Evolutionary conservation across 202 grass and related monocot genomes (phyloP).

Genomic region (Zizania palustris): DNA sequence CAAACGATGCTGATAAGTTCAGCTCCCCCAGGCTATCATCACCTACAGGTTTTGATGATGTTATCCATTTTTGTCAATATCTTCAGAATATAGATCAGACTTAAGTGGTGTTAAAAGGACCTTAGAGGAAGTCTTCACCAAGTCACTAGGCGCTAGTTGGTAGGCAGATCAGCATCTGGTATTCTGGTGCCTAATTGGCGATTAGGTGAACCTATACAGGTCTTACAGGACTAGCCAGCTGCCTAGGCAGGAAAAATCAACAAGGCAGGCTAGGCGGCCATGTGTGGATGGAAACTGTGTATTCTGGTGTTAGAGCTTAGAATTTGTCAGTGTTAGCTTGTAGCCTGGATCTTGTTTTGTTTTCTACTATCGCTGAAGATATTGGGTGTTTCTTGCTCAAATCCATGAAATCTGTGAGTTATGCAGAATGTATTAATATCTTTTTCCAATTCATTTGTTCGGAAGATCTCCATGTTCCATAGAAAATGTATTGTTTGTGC

Average conservation of each 20-base stretch:
- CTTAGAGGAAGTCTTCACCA: not conserved
- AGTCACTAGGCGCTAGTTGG: not conserved
- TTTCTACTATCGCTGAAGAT: too few relatives aligned
- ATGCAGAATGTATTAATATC: not conserved
- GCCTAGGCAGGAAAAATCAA: not conserved
- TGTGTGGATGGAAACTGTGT: not conserved
- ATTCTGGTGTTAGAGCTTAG: not conserved
- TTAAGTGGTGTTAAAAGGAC: too few relatives aligned
- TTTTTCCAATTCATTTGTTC: not conserved
- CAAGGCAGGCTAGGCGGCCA: not conserved
- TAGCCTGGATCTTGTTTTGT: not conserved
- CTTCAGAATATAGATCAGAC: not conserved
- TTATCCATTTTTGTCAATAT: too few relatives aligned
- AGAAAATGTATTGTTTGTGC: not conserved
- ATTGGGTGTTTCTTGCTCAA: slow-evolving; percentile 2
- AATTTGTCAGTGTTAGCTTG: slow-evolving; percentile 2
- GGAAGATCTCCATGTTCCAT: not conserved
- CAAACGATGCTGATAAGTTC: not conserved
- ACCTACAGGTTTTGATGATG: not conserved
- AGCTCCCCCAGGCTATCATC: not conserved
- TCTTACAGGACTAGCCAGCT: not conserved
- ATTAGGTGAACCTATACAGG: not conserved
- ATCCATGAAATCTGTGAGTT: not conserved
- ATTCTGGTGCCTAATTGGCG: not conserved
- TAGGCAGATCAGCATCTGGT: not conserved